A percentile compares a stretch with the other conserved stretches of the same genome.
These are phyloP conservation scores for Kwoniella shivajii DNA, from an alignment of 1,284 basidiomycete genomes.

Conservation along the genomic window DNA sequence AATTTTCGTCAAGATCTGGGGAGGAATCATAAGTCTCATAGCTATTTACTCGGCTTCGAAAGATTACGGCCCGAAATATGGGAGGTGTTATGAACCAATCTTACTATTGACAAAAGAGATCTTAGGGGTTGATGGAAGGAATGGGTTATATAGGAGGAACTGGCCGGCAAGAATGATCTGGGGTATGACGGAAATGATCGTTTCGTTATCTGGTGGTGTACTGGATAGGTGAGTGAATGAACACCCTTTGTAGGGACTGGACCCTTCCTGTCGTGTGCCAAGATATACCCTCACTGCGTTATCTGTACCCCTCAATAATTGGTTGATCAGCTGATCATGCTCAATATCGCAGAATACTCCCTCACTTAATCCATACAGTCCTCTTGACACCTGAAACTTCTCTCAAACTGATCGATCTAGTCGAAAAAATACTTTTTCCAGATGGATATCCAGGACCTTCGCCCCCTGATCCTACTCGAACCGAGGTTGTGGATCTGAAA, in stretches of 20 bases:
- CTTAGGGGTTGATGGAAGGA: conserved; percentile 25
- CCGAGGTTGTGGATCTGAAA: conserved; percentile 32
- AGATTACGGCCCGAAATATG: conserved; percentile 14
- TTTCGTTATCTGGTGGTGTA: conserved; percentile 25
- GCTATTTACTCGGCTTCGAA: not conserved
- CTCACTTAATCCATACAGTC: conserved; percentile 25
- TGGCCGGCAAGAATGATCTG: conserved; percentile 25
- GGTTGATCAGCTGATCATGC: too few species aligned
- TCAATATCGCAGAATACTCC: conserved; percentile 38
- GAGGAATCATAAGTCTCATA: not conserved
- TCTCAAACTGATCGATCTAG: conserved; percentile 26
- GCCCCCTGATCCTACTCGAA: conserved; percentile 42
- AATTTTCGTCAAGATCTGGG: not conserved
- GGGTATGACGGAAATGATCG: conserved; percentile 25
- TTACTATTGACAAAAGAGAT: conserved; percentile 25
- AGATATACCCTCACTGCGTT: too few species aligned
- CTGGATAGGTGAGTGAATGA: conserved; percentile 35
- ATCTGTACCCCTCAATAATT: too few species aligned
- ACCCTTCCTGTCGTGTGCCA: too few species aligned
- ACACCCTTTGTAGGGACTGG: not conserved
- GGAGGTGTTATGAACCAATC: conserved; percentile 6
- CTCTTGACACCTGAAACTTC: conserved; percentile 24
- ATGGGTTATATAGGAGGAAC: conserved; percentile 1
- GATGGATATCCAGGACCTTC: conserved; percentile 43
- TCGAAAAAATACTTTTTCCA: conserved; percentile 46